A percentile compares a stretch with the other conserved stretches of the same genome.
phyloP scores from a whole-genome alignment of 2,329 filamentous ascomycete genomes.

The Penicillium sp. region DNA sequence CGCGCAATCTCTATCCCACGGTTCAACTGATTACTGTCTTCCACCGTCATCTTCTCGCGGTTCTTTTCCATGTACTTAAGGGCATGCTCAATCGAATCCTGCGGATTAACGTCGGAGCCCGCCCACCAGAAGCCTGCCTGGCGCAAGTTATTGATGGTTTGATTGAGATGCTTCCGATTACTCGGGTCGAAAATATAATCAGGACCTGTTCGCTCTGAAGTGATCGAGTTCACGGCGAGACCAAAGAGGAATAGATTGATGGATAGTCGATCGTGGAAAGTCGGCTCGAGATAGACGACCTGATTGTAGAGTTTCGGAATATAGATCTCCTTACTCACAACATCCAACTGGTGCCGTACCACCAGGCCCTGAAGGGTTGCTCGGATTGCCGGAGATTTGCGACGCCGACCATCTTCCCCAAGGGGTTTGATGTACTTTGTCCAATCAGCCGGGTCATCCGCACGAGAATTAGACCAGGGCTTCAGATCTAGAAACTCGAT shows the following conservation, averaged over 20 bases:
- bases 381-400: conserved; percentile 54
- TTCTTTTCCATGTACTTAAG: conserved; percentile 67
- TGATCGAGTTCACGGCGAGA: conserved; percentile 82
- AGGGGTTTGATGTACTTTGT: conserved; percentile 68
- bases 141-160: conserved; percentile 74
- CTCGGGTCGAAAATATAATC: conserved; percentile 88
- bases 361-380: conserved; percentile 76
- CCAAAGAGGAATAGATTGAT: conserved; percentile 84
- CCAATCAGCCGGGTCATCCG: conserved; percentile 68
- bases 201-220: conserved; percentile 77
- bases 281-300: conserved; percentile 74
- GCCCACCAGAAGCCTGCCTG: conserved; percentile 86
- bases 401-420: conserved; percentile 55
- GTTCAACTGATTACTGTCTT: conserved; percentile 63
- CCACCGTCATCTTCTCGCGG: conserved; percentile 57
- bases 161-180: conserved; percentile 66
- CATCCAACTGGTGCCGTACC: conserved; percentile 73
- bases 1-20: conserved; percentile 68
- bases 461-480: conserved; percentile 71
- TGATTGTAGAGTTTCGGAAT: conserved; percentile 74
- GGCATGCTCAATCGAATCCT: conserved; percentile 65
- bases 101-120: conserved; percentile 69
- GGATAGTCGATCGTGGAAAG: conserved; percentile 79
- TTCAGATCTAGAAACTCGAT: conserved; percentile 72
- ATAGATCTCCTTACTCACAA: conserved; percentile 63